Evolutionary conservation across 2,329 filamentous ascomycete species (phyloP), one percentile per base, ranked within the genome.

Genomic region (Ascosphaera acerosa): DNA sequence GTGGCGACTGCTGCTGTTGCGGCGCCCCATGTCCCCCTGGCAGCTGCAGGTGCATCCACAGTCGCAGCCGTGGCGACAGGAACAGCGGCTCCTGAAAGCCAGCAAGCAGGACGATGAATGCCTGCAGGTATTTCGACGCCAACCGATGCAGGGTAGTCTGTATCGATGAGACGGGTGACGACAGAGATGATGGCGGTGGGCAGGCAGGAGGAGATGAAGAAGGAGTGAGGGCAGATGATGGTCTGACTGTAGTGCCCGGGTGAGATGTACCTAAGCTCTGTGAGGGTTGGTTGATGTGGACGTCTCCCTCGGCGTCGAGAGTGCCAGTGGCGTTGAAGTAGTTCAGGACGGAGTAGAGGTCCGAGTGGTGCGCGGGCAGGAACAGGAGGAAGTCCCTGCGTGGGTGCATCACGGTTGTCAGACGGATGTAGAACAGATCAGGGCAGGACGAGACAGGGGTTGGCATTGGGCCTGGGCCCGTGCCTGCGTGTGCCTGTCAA

Each of bases 241-340:
- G 25, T 43, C 39, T 47, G 46, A 34, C 41, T 40, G 34, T 51
- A 52, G 44, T 49, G 51, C 52, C 51, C 41, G 47, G 47, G 45
- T 45, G 43, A 39, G 50, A 44, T 51, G 46, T 92, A 91, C 84
- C 84, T 82, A 90, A 62, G 57, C 82, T 77, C 63, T 90, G 69
- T 47, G 91, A 66, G 49, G 73, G 75, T 50, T 91, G 80, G 57
- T 90, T 82, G 58, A 94, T 72, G 44, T 77, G 64, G 42, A 87
- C 87, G 58, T 94, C 87, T 51, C 87, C 87, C 62, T 97, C 87
- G 37, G 80, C 63, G 45, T 78, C 91, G 49, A 97, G 62, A 52
- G 76, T 81, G 47, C 89, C 71, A 41, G 84, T 77, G 30, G 80
- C 75, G 35, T 76, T 73, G 53, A 91, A 97, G 54, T 89, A 94